These are phyloP conservation scores for Pharus latifolius DNA, from an alignment of 176 grass and related monocot genomes.

Conservation along the genomic window DNA sequence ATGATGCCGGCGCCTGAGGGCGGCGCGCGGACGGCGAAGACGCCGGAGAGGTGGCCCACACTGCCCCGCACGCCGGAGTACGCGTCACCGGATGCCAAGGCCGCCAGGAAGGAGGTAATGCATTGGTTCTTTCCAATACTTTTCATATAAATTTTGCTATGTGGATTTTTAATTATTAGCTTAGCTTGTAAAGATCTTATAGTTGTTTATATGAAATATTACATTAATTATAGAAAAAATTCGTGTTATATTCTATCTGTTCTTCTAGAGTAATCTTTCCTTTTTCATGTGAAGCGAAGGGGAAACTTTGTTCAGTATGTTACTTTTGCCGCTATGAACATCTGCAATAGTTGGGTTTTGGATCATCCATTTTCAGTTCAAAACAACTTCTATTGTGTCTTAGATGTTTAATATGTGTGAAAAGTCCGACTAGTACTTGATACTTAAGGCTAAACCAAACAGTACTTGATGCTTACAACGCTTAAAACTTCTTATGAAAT, in stretches of 20 bases:
- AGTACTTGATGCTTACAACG: too few relatives aligned
- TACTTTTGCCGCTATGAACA: too few relatives aligned
- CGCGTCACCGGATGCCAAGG: constrained; percentile 11
- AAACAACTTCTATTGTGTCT: too few relatives aligned
- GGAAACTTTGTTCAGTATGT: not conserved
- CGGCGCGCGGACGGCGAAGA: constrained; percentile 9
- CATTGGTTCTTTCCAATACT: not conserved
- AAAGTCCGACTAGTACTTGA: too few relatives aligned
- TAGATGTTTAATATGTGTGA: too few relatives aligned
- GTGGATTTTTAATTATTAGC: too few relatives aligned
- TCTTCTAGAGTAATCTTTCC: not conserved
- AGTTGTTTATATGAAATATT: not conserved
- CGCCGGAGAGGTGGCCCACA: constrained; percentile 46
- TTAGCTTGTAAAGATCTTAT: too few relatives aligned
- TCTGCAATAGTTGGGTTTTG: too few relatives aligned
- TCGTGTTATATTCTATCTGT: not conserved
- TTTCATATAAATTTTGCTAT: too few relatives aligned
- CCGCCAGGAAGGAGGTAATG: constrained; percentile 52
- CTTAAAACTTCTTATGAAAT: too few relatives aligned
- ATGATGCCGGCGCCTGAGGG: constrained; percentile 26
- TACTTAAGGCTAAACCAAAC: too few relatives aligned
- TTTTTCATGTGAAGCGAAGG: not conserved
- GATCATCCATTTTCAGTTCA: too few relatives aligned
- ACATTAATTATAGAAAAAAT: not conserved
- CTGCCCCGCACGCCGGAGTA: constrained; percentile 35